Percentiles rank a stretch among this genome's conserved stretches.
phyloP scores from a whole-genome alignment of 176 grass and related monocot genomes.

The barley (Hordeum vulgare) region MorexV3_pseudomolecules_assembly NC_058519.1:40775789-40776288 shows the following conservation, averaged over 20 bases:
- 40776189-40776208: too few relatives aligned
- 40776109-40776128: too few relatives aligned
- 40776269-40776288: too few relatives aligned
- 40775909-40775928: constrained; percentile 3
- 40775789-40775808: too few relatives aligned
- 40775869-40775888: not conserved
- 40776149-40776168: too few relatives aligned
- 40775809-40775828: too few relatives aligned
- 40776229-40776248: not conserved
- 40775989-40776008: not conserved
- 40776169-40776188: too few relatives aligned
- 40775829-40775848: too few relatives aligned
- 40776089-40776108: too few relatives aligned
- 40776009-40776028: not conserved
- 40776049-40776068: not conserved
- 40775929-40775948: not conserved
- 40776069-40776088: not conserved
- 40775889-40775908: not conserved
- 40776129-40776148: too few relatives aligned
- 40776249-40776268: not conserved
- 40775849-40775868: not conserved
- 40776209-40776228: not conserved
- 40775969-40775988: not conserved
- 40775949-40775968: not conserved
- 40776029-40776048: not conserved